phyloP scores from a whole-genome alignment of 352 stramenopile genomes.

The Pythium sukuiense region DNA sequence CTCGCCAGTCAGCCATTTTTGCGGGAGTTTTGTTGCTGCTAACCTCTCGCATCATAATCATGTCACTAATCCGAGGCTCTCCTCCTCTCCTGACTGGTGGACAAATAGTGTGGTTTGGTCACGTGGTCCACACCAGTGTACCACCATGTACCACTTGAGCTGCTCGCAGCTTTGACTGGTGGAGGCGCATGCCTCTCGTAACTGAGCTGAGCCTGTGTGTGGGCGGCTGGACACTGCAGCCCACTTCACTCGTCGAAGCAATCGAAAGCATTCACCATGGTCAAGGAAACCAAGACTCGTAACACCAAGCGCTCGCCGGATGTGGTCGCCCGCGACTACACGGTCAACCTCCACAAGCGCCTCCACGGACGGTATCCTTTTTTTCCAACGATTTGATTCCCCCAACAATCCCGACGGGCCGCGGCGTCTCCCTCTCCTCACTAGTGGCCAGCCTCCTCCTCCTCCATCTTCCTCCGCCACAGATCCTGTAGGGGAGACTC shows the following conservation, averaged over 20 bases:
- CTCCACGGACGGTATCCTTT: constrained; percentile 92
- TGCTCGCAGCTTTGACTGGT: constrained; percentile 30
- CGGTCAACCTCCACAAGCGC: constrained; percentile 98
- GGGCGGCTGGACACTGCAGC: not conserved
- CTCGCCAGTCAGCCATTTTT: not conserved
- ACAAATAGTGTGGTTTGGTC: not conserved
- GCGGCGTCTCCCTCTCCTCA: constrained; percentile 19
- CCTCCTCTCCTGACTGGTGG: not conserved
- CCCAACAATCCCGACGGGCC: constrained; percentile 9
- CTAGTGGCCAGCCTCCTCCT: not conserved
- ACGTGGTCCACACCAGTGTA: constrained; percentile 8
- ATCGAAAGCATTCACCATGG: constrained; percentile 49
- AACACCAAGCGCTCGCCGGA: constrained; percentile 89
- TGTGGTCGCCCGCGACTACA: constrained; percentile 97
- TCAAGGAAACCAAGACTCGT: constrained; percentile 87
- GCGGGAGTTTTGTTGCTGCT: not conserved
- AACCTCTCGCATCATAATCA: not conserved
- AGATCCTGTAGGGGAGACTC: not conserved
- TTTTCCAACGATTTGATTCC: constrained; percentile 39
- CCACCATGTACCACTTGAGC: not conserved
- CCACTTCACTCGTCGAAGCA: constrained; percentile 39
- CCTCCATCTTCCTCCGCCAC: not conserved
- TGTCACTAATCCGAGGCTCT: not conserved
- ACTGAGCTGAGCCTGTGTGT: not conserved
- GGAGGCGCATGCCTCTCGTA: constrained; percentile 5